Evolutionary conservation across 768 basidiomycete species (phyloP).

Genomic region (Cystobasidium ongulense): DNA sequence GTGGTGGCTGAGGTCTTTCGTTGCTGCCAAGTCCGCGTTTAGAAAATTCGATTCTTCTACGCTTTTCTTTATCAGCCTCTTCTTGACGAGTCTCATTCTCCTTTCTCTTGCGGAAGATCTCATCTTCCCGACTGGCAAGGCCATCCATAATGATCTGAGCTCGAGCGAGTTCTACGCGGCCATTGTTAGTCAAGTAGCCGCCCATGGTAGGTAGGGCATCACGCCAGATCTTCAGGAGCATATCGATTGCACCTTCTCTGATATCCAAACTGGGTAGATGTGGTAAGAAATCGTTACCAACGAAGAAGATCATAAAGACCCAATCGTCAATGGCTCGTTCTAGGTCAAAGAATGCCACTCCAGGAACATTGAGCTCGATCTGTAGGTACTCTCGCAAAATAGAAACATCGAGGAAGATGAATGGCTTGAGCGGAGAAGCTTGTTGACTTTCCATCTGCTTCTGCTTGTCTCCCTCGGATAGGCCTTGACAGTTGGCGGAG

Average conservation of each 20-base stretch:
- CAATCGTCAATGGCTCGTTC: conserved; percentile 99
- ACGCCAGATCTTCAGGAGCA: conserved; percentile 90
- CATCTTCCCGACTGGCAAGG: conserved; percentile 85
- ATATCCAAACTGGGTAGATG: conserved; percentile 98
- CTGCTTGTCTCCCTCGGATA: conserved; percentile 51
- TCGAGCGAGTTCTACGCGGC: conserved; percentile 71
- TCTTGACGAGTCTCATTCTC: conserved; percentile 56
- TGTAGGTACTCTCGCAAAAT: conserved; percentile 95
- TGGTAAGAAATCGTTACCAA: conserved; percentile 98
- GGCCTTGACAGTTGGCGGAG: conserved; percentile 83
- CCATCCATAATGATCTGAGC: conserved; percentile 93
- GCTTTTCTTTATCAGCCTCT: conserved; percentile 12
- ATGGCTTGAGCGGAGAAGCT: conserved; percentile 71
- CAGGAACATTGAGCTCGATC: conserved; percentile 79
- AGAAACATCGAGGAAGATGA: conserved; percentile 97
- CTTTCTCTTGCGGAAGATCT: conserved; percentile 82
- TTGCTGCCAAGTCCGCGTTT: neutral
- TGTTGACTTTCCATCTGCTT: conserved; percentile 47
- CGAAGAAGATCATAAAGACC: conserved; percentile 99
- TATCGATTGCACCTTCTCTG: conserved; percentile 97
- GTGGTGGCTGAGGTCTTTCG: neutral
- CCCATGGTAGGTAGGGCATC: conserved; percentile 88
- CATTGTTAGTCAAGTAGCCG: conserved; percentile 90
- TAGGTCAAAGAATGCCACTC: conserved; percentile 74
- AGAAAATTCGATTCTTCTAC: conserved; percentile 14